These are phyloP conservation scores for Paraurostyla sp. DNA, from an alignment of 73 alveolate species.

Conservation along the genomic window DNA sequence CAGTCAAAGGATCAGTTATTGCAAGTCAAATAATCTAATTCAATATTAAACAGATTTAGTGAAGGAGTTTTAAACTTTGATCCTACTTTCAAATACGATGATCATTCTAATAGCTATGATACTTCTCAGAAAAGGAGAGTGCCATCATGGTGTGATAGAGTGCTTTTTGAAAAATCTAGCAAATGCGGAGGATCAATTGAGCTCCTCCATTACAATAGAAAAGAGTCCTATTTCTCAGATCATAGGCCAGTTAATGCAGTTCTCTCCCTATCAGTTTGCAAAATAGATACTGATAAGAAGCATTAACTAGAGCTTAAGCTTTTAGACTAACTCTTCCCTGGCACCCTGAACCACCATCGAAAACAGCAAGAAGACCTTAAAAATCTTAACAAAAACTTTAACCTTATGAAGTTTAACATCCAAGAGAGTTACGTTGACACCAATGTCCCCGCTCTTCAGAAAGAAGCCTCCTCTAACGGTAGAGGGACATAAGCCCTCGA, in stretches of 20 bases:
- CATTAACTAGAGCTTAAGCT: conserved; percentile 48
- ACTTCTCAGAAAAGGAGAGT: conserved; percentile 85
- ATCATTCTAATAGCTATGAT: conserved; percentile 69
- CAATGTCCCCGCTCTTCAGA: background rate
- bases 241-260: conserved; percentile 92
- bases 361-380: conserved; percentile 7
- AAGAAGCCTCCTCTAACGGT: conserved; percentile 7
- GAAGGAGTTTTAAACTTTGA: conserved; percentile 92
- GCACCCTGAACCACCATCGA: background rate
- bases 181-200: conserved; percentile 22
- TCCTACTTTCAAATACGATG: conserved; percentile 94
- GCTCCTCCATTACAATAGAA: conserved; percentile 81
- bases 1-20: conserved; percentile 84
- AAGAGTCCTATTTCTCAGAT: conserved; percentile 89
- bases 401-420: background rate
- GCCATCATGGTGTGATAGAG: conserved; percentile 97
- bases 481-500: conserved; percentile 16
- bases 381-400: background rate
- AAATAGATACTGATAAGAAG: conserved; percentile 68
- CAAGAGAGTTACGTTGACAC: conserved; percentile 28
- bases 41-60: conserved; percentile 78
- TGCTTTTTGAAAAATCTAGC: conserved; percentile 80
- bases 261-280: conserved; percentile 78
- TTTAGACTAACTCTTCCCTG: conserved; percentile 31
- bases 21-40: conserved; percentile 72